Conservation (phyloP, 352 stramenopile genomes). For the Globisporangium carolinianum region DNA sequence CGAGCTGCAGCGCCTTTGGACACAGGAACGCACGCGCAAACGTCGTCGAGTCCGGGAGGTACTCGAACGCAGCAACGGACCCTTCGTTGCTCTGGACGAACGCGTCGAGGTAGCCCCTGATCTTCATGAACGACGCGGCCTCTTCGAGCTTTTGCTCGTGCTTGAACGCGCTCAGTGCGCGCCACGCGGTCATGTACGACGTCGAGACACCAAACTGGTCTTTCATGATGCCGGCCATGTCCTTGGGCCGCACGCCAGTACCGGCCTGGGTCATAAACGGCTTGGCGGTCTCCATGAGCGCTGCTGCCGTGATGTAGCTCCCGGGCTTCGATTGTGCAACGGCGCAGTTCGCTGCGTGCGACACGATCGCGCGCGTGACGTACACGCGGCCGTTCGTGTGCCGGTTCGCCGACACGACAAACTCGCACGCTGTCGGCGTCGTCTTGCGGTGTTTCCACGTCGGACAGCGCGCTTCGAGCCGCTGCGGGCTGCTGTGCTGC, state of each 20-base stretch:
- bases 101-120: constrained; percentile 52
- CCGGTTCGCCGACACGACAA: constrained; percentile 68
- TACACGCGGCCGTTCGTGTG: constrained; percentile 75
- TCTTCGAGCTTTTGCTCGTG: constrained; percentile 67
- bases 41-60: constrained; percentile 27
- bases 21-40: constrained; percentile 68
- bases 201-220: constrained; percentile 72
- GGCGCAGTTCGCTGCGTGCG: constrained; percentile 38
- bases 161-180: constrained; percentile 58
- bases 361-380: constrained; percentile 48
- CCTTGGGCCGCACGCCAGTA: constrained; percentile 56
- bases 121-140: constrained; percentile 58
- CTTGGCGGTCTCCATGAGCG: constrained; percentile 67
- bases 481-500: constrained; percentile 77
- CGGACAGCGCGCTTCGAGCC: constrained; percentile 66
- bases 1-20: constrained; percentile 44
- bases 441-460: constrained; percentile 70
- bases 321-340: constrained; percentile 35
- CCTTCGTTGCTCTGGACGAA: constrained; percentile 53
- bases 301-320: constrained; percentile 51
- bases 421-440: constrained; percentile 40
- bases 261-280: constrained; percentile 56
- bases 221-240: constrained; percentile 80
- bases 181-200: constrained; percentile 79
- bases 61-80: constrained; percentile 59